Percentiles rank a stretch among this genome's conserved stretches.
Evolutionary conservation across 1,284 basidiomycete genomes (phyloP).

Genomic region (Irpex rosettiformis): DNA sequence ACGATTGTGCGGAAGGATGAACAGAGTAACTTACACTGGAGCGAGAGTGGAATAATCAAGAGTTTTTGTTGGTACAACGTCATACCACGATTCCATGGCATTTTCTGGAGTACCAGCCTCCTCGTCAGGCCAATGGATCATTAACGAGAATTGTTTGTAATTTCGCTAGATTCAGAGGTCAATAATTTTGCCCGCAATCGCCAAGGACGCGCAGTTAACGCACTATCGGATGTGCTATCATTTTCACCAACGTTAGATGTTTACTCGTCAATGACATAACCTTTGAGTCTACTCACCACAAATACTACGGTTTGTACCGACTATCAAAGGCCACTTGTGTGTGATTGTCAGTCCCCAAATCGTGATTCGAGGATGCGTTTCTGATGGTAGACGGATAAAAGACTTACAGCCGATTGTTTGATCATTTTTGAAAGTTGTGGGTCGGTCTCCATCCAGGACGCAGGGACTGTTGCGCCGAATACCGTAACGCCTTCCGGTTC

Average conservation of each 20-base stretch:
- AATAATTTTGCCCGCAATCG: neutral
- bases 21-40: constrained; percentile 5
- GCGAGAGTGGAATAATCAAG: constrained; percentile 5
- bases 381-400: neutral
- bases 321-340: constrained; percentile 15
- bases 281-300: constrained; percentile 9
- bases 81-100: constrained; percentile 13
- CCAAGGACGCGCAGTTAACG: neutral
- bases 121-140: constrained; percentile 15
- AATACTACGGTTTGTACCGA: constrained; percentile 15
- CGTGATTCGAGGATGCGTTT: neutral
- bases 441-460: constrained; percentile 15
- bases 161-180: neutral
- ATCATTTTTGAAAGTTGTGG: constrained; percentile 11
- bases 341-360: constrained; percentile 4
- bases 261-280: neutral
- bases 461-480: constrained; percentile 36
- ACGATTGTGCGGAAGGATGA: neutral
- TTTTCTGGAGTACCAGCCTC: constrained; percentile 10
- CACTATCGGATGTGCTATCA: constrained; percentile 15
- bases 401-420: neutral
- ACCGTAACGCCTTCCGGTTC: constrained; percentile 18
- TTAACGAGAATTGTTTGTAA: constrained; percentile 12
- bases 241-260: neutral
- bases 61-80: constrained; percentile 11